Conservation (phyloP, 2,329 filamentous ascomycete genomes). For the Xylariaceae sp. region DNA sequence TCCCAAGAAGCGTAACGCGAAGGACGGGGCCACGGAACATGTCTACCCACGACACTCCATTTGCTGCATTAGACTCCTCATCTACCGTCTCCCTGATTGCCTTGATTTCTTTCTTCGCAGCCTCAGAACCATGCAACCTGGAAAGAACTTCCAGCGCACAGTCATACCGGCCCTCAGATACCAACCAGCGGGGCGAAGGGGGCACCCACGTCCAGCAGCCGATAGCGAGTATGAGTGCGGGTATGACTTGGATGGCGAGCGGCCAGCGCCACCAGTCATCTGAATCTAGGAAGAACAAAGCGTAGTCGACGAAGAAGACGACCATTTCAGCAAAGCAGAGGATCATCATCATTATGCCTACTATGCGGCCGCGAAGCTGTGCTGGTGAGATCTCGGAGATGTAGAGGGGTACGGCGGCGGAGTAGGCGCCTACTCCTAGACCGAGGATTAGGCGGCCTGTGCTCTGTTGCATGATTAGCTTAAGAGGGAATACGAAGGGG, state of each 20-base stretch:
- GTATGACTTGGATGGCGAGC: conserved; percentile 33
- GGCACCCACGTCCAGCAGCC: conserved; percentile 27
- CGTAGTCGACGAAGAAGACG: conserved; percentile 29
- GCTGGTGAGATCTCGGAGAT: conserved; percentile 31
- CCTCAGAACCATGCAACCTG: conserved; percentile 23
- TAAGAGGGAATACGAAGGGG: not conserved
- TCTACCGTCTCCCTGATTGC: conserved; percentile 23
- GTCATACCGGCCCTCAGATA: conserved; percentile 21
- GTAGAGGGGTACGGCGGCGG: conserved; percentile 30
- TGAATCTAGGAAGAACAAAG: conserved; percentile 26
- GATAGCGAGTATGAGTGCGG: conserved; percentile 26
- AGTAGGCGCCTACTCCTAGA: conserved; percentile 29
- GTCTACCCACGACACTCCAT: conserved; percentile 23
- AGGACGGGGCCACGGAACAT: conserved; percentile 28
- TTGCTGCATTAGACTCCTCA: conserved; percentile 11
- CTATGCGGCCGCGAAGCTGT: conserved; percentile 25
- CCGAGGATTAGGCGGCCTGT: conserved; percentile 26
- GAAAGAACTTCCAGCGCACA: conserved; percentile 26
- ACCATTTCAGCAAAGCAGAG: conserved; percentile 31
- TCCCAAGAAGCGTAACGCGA: conserved; percentile 28
- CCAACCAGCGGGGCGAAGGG: conserved; percentile 25
- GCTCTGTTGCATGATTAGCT: conserved; percentile 10
- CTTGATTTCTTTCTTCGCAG: conserved; percentile 53
- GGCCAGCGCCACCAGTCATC: conserved; percentile 33
- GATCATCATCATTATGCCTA: conserved; percentile 31